Conservation (phyloP, 768 basidiomycete species). For the Rhodotorula paludigena region DNA sequence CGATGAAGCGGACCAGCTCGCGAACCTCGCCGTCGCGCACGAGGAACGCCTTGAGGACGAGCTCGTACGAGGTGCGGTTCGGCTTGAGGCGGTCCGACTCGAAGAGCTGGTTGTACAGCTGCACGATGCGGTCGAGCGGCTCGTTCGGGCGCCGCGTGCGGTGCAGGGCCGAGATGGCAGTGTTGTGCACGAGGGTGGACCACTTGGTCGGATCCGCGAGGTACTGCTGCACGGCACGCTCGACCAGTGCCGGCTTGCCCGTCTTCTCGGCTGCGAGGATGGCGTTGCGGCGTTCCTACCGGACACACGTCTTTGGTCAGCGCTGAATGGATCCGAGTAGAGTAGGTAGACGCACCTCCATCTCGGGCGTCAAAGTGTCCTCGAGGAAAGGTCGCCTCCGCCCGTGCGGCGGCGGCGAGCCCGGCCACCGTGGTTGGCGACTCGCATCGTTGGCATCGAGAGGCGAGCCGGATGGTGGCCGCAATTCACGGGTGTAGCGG, state of each 20-base stretch:
- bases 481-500: background rate
- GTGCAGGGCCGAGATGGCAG: conserved; percentile 57
- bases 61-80: conserved; percentile 59
- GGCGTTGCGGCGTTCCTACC: background rate
- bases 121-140: conserved; percentile 58
- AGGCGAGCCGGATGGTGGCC: conserved; percentile 3
- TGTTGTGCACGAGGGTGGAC: conserved; percentile 57
- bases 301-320: background rate
- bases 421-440: too few species aligned
- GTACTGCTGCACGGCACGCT: conserved; percentile 21
- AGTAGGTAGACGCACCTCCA: background rate
- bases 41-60: conserved; percentile 61
- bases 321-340: too few species aligned
- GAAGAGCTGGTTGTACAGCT: conserved; percentile 70
- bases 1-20: conserved; percentile 47
- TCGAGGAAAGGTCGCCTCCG: background rate
- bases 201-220: conserved; percentile 13
- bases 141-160: conserved; percentile 50
- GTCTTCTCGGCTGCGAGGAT: conserved; percentile 14
- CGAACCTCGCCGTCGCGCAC: conserved; percentile 65
- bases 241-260: background rate
- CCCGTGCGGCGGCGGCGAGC: too few species aligned
- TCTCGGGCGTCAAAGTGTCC: background rate
- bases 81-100: conserved; percentile 57
- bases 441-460: background rate